Evolutionary conservation across 768 basidiomycete genomes (phyloP), one percentile per base, ranked within the genome.

Genomic region (Cystobasidium ongulense): DNA sequence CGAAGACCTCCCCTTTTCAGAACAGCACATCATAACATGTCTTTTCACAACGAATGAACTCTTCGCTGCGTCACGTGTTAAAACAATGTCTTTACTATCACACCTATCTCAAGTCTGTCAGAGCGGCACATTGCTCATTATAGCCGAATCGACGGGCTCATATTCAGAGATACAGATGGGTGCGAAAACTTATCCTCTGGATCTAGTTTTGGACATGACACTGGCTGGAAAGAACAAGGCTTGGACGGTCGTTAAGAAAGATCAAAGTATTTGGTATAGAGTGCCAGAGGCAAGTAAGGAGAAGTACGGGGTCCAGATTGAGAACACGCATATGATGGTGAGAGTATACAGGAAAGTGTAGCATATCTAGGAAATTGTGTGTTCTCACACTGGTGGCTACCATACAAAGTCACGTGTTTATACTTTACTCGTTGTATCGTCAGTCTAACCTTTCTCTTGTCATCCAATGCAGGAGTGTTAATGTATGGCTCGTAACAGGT

Each of bases 31-130:
- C 21, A 62, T 77, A 74, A 78, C 78, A 41, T 73, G 77, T 63
- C 63, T 70, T 63, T 79, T 74, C 75, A 79, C 78, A 18, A 75
- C 76, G 67, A 72, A 75, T 41, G 78, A 79, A 50, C 77, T 79
- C 41, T 74, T 79, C 59, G 72, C 76, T 21, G 70, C 78, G 35
- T 78, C 77, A 18, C 75, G 77, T n/a, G 1, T 61, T 1, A 59
- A 72, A 46, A 78, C 77, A 3, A 66, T 79, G 23, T 74, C 77
- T 33, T 66, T 79, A 59, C 75, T 79, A 35, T 64, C 72, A 13
- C 39, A 59, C 31, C 27, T 79, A 29, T 61, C 62, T 1, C 11
- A 35, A 17, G 29, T 46, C 0, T 52, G 68, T 4, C 41, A 62
- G 0, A 27, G 35, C 21, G 76, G 75, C 52, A 63, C 74, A 2